phyloP scores from a whole-genome alignment of 768 basidiomycete species.

The Mycena venus region DNA sequence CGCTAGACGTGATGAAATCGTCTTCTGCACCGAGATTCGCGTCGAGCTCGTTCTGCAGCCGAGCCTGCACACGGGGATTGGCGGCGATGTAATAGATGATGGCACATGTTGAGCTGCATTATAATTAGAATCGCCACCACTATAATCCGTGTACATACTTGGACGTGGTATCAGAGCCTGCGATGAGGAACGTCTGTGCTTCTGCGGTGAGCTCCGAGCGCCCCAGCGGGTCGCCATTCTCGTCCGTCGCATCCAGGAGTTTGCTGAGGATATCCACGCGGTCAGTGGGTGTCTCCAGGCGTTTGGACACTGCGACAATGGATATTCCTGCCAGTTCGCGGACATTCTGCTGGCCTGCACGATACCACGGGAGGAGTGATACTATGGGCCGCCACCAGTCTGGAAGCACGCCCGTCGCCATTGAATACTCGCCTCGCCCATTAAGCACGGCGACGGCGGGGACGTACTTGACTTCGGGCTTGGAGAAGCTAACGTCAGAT shows the following conservation, averaged over 20 bases:
- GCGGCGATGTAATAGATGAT: slow-evolving; percentile 79
- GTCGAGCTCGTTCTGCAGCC: slow-evolving; percentile 69
- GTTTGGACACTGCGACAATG: slow-evolving; percentile 81
- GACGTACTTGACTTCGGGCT: slow-evolving; percentile 68
- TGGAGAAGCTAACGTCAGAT: slow-evolving; percentile 66
- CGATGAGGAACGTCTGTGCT: slow-evolving; percentile 87
- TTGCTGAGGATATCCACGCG: slow-evolving; percentile 87
- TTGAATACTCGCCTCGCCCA: slow-evolving; percentile 88
- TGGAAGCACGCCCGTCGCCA: slow-evolving; percentile 85
- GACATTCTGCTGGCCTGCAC: slow-evolving; percentile 75
- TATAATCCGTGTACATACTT: too few species aligned
- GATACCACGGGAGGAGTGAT: slow-evolving; percentile 80
- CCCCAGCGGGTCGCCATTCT: slow-evolving; percentile 85
- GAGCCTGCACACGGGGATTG: slow-evolving; percentile 63
- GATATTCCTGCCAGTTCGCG: slow-evolving; percentile 83
- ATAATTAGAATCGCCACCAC: too few species aligned
- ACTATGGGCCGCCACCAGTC: slow-evolving; percentile 77
- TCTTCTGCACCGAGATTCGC: slow-evolving; percentile 60
- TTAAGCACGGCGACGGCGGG: slow-evolving; percentile 91
- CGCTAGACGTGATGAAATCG: slow-evolving; percentile 71
- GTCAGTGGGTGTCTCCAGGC: slow-evolving; percentile 77
- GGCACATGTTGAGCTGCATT: slow-evolving; percentile 91
- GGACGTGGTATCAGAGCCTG: slow-evolving; percentile 93
- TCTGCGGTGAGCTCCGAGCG: slow-evolving; percentile 90
- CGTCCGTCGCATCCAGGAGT: slow-evolving; percentile 83